Evolutionary conservation across 345 rosid genomes (phyloP).

Genomic region (Camelina hispida): DNA sequence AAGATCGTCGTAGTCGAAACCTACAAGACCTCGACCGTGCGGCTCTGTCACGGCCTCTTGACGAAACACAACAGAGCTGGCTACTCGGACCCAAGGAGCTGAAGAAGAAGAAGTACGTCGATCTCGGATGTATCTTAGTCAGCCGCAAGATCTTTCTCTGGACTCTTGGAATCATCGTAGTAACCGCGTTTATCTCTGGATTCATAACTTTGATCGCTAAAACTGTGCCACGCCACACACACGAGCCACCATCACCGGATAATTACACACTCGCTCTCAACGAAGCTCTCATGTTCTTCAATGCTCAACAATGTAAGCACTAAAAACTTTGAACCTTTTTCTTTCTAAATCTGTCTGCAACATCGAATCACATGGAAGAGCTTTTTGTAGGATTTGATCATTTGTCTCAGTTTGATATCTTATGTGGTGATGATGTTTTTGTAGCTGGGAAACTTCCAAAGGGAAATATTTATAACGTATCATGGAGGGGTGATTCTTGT

Average conservation of each 20-base stretch:
- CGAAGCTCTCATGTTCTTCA: slow-evolving; percentile 92
- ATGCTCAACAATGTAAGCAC: slow-evolving; percentile 74
- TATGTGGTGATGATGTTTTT: slow-evolving; percentile 20
- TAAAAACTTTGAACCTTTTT: neutral
- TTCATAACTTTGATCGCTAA: slow-evolving; percentile 72
- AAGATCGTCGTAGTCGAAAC: slow-evolving; percentile 71
- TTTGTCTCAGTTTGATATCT: neutral
- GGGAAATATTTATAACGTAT: slow-evolving; percentile 61
- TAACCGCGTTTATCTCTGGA: slow-evolving; percentile 61
- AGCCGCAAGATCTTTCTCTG: slow-evolving; percentile 90
- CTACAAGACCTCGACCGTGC: slow-evolving; percentile 79
- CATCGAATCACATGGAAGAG: neutral
- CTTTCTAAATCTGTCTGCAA: neutral
- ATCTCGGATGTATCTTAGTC: slow-evolving; percentile 88
- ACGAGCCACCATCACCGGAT: slow-evolving; percentile 53
- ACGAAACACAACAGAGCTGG: slow-evolving; percentile 98
- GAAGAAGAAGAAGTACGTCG: slow-evolving; percentile 92
- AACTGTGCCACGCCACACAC: slow-evolving; percentile 71
- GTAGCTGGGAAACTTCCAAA: slow-evolving; percentile 83
- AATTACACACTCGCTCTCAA: slow-evolving; percentile 85
- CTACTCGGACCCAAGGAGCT: slow-evolving; percentile 74
- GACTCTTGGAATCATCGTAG: slow-evolving; percentile 72
- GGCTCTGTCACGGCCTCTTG: slow-evolving; percentile 66
- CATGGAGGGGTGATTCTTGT: slow-evolving; percentile 87
- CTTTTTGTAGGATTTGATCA: neutral